Evolutionary conservation across 2,329 filamentous ascomycete species (phyloP), one percentile per base, ranked within the genome.

Genomic region (Fusarium sp.): DNA sequence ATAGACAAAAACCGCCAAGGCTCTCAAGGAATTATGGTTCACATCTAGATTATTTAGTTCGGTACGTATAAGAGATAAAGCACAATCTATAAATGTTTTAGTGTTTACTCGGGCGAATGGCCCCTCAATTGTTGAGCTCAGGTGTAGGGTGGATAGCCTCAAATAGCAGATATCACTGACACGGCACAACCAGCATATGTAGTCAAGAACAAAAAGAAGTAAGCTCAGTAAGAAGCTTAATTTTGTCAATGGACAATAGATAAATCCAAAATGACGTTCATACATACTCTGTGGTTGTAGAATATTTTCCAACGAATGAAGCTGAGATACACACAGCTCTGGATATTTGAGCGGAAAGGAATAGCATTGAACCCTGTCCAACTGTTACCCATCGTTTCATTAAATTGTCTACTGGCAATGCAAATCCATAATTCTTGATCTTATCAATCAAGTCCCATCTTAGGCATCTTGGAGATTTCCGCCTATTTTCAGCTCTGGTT

Each of bases 381-480:
- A 4, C 4, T 6, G 10, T 6, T 9, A 12, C 4, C 5, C 3
- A 7, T 20, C 5, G 9, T 12, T 10, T 11, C 2, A 11, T 10
- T 2, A 6, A 12, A 12, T 20, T 4, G 4, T 20, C n/a, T 43
- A 14, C n/a, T 43, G 5, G 6, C 1, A 43, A n/a, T 25, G 22
- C 4, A 47, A 5, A 5, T 25, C 20, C 45, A 50, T 4, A 52
- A 30, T 52, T 52, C 3, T 52, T n/a, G 0, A 30, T 52, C 45
- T 30, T 30, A 30, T 52, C 15, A 50, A 30, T 30, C 15, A 12
- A 30, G 9, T 3, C 3, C 7, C 14, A 47, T 50, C 15, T 30
- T 30, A 20, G 20, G 20, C 20, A 50, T 50, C 45, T 50, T 32
- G 30, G 6, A 6, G 17, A 50, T 50, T 25, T 17, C 25, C 2